These are phyloP conservation scores for Coniochaeta sp. DNA, from an alignment of 2,329 filamentous ascomycete genomes.

Conservation along the genomic window DNA sequence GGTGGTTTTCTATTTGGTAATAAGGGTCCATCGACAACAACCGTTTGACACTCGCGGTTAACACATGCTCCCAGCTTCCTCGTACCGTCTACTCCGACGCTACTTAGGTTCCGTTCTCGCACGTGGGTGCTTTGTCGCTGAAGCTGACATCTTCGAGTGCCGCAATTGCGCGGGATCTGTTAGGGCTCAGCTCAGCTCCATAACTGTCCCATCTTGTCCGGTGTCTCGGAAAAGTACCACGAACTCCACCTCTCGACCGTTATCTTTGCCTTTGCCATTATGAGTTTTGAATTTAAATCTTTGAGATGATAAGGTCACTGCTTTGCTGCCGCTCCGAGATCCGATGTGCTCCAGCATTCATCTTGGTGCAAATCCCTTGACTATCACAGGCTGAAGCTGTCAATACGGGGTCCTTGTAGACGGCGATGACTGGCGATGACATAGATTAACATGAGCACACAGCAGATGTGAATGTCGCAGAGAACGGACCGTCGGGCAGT, in stretches of 20 bases:
- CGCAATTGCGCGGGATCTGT: neutral
- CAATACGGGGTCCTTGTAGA: neutral
- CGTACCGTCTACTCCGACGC: constrained; percentile 8
- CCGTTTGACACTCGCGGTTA: constrained; percentile 10
- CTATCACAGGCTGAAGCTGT: neutral
- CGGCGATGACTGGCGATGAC: neutral
- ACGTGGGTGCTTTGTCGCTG: neutral
- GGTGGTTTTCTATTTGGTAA: constrained; percentile 41
- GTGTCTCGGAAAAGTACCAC: constrained; percentile 9
- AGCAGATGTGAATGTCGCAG: neutral
- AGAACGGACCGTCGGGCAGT: neutral
- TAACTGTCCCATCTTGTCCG: neutral
- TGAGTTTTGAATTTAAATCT: constrained; percentile 26
- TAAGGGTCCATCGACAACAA: constrained; percentile 20
- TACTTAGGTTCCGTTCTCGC: no score
- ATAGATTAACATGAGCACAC: neutral
- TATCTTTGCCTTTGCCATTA: constrained; percentile 24
- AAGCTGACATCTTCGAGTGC: neutral
- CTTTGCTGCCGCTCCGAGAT: neutral
- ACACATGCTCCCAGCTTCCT: constrained; percentile 3
- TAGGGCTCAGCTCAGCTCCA: neutral
- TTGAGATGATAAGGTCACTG: constrained; percentile 22
- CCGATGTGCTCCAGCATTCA: neutral
- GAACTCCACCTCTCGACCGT: constrained; percentile 9
- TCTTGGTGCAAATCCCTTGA: neutral